A percentile compares a stretch with the other conserved stretches of the same genome.
Conservation (phyloP, 2,329 filamentous ascomycete species). For the Xylariaceae sp. region DNA sequence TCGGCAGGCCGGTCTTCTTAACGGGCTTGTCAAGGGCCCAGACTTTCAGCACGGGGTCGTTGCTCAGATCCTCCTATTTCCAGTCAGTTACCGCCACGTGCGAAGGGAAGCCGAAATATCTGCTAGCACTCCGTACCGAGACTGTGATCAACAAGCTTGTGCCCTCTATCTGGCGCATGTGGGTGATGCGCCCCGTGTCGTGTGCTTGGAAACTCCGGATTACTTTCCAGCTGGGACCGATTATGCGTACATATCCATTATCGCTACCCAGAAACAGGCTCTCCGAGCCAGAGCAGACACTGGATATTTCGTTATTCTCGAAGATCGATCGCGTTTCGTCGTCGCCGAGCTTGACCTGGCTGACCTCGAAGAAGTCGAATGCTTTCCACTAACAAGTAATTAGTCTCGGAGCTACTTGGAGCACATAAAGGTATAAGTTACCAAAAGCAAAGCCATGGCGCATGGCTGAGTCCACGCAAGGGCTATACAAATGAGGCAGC, state of each 20-base stretch:
- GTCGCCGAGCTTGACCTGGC: slow-evolving; percentile 72
- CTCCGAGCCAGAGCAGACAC: slow-evolving; percentile 78
- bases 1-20: slow-evolving; percentile 86
- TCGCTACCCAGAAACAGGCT: slow-evolving; percentile 83
- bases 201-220: slow-evolving; percentile 82
- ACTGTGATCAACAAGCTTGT: slow-evolving; percentile 82
- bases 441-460: slow-evolving; percentile 33
- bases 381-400: slow-evolving; percentile 76
- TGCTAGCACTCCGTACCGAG: slow-evolving; percentile 40
- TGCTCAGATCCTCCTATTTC: slow-evolving; percentile 72
- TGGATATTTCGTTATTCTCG: slow-evolving; percentile 76
- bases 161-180: slow-evolving; percentile 87
- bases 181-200: slow-evolving; percentile 72
- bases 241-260: slow-evolving; percentile 80
- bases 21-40: slow-evolving; percentile 93
- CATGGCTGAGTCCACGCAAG: slow-evolving; percentile 18
- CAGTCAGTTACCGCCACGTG: slow-evolving; percentile 24
- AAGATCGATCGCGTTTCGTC: slow-evolving; percentile 73
- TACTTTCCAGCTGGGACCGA: slow-evolving; percentile 82
- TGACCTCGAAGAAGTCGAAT: slow-evolving; percentile 98
- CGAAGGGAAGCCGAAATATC: neutral
- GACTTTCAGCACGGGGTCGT: slow-evolving; percentile 87
- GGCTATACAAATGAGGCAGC: slow-evolving; percentile 21
- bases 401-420: slow-evolving; percentile 6
- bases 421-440: slow-evolving; percentile 12